Evolutionary conservation across 371 early-diverging fungal species (phyloP), one percentile per base, ranked within the genome.

Genomic region (Mucor circinelloides): DNA sequence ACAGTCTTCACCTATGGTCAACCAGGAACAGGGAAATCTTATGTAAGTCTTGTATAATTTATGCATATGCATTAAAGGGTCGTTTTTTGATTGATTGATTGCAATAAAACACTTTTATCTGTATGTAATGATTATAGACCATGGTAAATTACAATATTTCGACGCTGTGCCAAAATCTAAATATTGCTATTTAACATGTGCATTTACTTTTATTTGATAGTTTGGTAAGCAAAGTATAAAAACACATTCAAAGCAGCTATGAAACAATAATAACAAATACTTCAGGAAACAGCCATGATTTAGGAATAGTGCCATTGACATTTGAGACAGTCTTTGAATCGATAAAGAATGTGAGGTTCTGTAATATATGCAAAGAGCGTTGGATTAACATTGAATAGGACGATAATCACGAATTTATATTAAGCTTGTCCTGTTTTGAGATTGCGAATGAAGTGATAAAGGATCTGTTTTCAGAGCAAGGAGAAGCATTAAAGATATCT

Each of bases 391-490:
- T 1, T 3, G 13, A 15, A 23, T 56, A 70, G 69, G 59, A 64
- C 13, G 13, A 34, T 27, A 40, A 60, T 15, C 61, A 66, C 48
- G 60, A 75, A 52, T 67, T 59, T 46, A 54, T 63, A 32, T 27
- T 72, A n/a, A 57, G 55, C 25, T 10, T 60, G 3, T 64, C 72
- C 2, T 99, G 94, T 72, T 69, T 97, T 60, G 99, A 99, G 75
- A 97, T 99, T 55, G 96, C 97, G 76, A 96, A 95, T 77, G 99
- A 99, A 68, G 86, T 82, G 9, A 88, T 95, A 52, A 83, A 86
- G 13, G 96, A 97, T 77, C 77, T 97, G 10, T 76, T 93, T 10
- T 75, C 65, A 27, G 69, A 69, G 42, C 89, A 30, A 93, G 94
- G 0, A 83, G 88, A 36, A 85, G 86, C 67, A 91, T 95, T 63